phyloP scores from a whole-genome alignment of 1,284 basidiomycete species.

The Waitea zeae region DNA sequence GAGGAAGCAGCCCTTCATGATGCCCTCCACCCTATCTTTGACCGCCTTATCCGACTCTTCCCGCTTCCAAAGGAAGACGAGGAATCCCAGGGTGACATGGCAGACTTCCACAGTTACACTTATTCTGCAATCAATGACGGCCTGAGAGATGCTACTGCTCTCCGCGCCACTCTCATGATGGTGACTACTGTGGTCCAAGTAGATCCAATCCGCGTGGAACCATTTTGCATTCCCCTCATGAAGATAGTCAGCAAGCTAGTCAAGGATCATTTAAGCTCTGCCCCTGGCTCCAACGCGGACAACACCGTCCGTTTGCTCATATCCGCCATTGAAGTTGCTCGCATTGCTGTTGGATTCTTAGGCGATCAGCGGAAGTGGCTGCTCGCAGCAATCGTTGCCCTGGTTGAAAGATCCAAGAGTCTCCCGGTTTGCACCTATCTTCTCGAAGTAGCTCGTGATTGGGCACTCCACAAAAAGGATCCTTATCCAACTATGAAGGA shows the following conservation, averaged over 20 bases:
- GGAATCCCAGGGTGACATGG: constrained; percentile 43
- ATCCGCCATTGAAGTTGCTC: constrained; percentile 56
- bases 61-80: constrained; percentile 73
- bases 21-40: constrained; percentile 69
- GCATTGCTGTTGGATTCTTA: constrained; percentile 42
- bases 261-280: constrained; percentile 72
- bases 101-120: constrained; percentile 70
- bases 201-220: constrained; percentile 74
- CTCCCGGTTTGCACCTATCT: constrained; percentile 70
- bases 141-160: constrained; percentile 51
- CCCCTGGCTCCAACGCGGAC: constrained; percentile 31
- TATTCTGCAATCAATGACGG: constrained; percentile 70
- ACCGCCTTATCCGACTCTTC: constrained; percentile 72
- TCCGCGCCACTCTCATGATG: constrained; percentile 76
- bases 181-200: constrained; percentile 80
- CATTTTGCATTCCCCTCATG: constrained; percentile 62
- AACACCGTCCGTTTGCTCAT: constrained; percentile 43
- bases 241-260: constrained; percentile 77
- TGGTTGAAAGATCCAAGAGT: constrained; percentile 91
- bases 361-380: constrained; percentile 53
- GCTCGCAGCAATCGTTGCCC: constrained; percentile 29
- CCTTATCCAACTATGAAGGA: constrained; percentile 90
- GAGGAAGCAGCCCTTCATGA: constrained; percentile 70
- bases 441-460: constrained; percentile 76
- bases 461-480: constrained; percentile 77